A percentile compares a stretch with the other conserved stretches of the same genome.
Conservation (phyloP, 805 yeast species). For the Pichia pseudocactophila region DNA sequence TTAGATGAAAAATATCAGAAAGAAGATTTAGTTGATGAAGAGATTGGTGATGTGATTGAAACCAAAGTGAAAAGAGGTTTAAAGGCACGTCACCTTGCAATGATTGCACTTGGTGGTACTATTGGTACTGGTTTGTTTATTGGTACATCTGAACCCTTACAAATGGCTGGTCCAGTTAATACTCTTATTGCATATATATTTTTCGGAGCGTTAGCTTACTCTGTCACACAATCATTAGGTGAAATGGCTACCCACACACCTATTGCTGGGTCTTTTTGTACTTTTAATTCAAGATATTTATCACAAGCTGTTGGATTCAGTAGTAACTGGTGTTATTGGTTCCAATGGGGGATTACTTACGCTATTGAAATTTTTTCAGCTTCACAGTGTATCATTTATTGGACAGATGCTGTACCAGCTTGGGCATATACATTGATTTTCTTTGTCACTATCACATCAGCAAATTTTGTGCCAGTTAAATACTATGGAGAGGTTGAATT, state of each 20-base stretch:
- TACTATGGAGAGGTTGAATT: conserved; percentile 70
- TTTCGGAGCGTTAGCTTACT: conserved; percentile 56
- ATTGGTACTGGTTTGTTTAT: conserved; percentile 74
- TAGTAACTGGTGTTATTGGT: conserved; percentile 67
- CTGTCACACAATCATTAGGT: conserved; percentile 67
- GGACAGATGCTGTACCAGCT: conserved; percentile 63
- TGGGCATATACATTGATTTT: conserved; percentile 68
- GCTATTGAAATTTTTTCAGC: conserved; percentile 67
- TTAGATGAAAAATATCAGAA: not conserved
- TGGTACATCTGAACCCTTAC: conserved; percentile 48
- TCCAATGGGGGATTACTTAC: conserved; percentile 69
- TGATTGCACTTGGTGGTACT: conserved; percentile 76
- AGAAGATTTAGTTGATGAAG: not conserved
- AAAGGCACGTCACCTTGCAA: conserved; percentile 59
- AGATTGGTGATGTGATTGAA: conserved; percentile 8
- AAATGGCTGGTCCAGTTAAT: conserved; percentile 60
- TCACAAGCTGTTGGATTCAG: conserved; percentile 69
- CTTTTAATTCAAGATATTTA: conserved; percentile 57
- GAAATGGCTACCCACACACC: conserved; percentile 79
- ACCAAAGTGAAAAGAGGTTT: conserved; percentile 38
- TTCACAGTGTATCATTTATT: conserved; percentile 54
- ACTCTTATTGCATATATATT: conserved; percentile 55
- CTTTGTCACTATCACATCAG: conserved; percentile 43
- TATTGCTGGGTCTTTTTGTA: conserved; percentile 58
- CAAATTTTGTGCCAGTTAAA: conserved; percentile 59